Percentiles rank a stretch among this genome's conserved stretches.
phyloP scores from a whole-genome alignment of 2,329 filamentous ascomycete genomes.

The Fusarium mangiferae region DNA sequence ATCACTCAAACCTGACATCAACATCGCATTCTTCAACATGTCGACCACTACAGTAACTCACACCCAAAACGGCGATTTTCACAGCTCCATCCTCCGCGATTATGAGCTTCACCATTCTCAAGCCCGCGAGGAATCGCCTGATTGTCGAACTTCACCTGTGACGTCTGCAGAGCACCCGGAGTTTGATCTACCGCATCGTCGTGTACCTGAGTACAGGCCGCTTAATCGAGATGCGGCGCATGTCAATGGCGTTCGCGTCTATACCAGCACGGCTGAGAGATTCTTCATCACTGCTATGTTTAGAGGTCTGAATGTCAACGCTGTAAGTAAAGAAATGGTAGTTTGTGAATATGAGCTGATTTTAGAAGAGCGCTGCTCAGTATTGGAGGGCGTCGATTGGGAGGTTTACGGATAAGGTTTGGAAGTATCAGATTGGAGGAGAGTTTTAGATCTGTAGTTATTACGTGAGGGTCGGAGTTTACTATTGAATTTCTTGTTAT shows the following conservation, averaged over 20 bases:
- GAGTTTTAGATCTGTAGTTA: constrained; percentile 2
- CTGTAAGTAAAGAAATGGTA: neutral
- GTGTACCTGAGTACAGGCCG: constrained; percentile 20
- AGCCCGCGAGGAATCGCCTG: neutral
- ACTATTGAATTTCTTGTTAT: neutral
- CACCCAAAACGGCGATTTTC: constrained; percentile 6
- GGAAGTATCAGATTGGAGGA: constrained; percentile 26
- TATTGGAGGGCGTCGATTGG: constrained; percentile 27
- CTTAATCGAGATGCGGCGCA: constrained; percentile 8
- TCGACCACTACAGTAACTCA: constrained; percentile 16
- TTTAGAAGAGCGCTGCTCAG: constrained; percentile 14
- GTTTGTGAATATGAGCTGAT: accelerated
- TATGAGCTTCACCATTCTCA: constrained; percentile 31
- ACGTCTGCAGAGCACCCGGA: neutral
- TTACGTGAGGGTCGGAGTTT: accelerated
- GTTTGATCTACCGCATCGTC: constrained; percentile 19
- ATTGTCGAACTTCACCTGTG: neutral
- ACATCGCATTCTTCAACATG: neutral
- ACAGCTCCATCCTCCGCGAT: constrained; percentile 14
- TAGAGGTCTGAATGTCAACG: constrained; percentile 9
- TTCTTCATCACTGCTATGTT: constrained; percentile 28
- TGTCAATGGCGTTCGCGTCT: constrained; percentile 7
- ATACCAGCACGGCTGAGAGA: constrained; percentile 1
- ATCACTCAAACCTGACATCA: neutral
- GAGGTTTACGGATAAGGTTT: constrained; percentile 21